A percentile compares a stretch with the other conserved stretches of the same genome.
Evolutionary conservation across 1,284 basidiomycete genomes (phyloP).

Genomic region (Sanghuangporus weigelae): DNA sequence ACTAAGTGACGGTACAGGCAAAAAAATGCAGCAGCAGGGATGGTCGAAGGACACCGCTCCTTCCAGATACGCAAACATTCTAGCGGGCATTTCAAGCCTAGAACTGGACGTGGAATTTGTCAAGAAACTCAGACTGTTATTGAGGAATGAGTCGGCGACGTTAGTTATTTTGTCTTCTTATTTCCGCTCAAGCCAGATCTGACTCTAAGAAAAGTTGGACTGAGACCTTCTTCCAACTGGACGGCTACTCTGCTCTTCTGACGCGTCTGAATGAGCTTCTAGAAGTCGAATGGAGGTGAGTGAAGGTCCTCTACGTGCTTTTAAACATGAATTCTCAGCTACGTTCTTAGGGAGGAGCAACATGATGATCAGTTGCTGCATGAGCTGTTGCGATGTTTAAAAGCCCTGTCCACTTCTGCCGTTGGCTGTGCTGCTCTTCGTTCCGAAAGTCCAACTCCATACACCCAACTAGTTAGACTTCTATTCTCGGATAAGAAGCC

Average conservation of each 20-base stretch:
- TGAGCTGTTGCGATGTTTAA: constrained; percentile 90
- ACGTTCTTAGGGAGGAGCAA: constrained; percentile 78
- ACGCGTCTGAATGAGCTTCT: constrained; percentile 89
- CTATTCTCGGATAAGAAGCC: constrained; percentile 97
- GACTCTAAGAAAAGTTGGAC: constrained; percentile 64
- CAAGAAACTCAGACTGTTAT: constrained; percentile 72
- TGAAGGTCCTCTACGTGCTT: constrained; percentile 8
- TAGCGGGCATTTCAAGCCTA: constrained; percentile 61
- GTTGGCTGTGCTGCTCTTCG: constrained; percentile 81
- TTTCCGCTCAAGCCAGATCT: neutral
- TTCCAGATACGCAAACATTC: constrained; percentile 56
- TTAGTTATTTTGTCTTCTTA: constrained; percentile 29
- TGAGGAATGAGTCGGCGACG: constrained; percentile 85
- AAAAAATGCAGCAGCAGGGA: constrained; percentile 29
- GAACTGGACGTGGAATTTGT: constrained; percentile 67
- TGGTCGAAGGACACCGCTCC: constrained; percentile 40
- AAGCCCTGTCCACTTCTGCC: constrained; percentile 86
- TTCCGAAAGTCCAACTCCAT: constrained; percentile 81
- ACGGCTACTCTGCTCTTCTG: constrained; percentile 83
- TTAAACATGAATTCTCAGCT: constrained; percentile 1
- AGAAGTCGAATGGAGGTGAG: constrained; percentile 93
- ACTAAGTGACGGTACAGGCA: constrained; percentile 32
- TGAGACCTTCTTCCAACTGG: constrained; percentile 77
- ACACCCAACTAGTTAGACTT: constrained; percentile 74
- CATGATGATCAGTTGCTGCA: constrained; percentile 94